These are phyloP conservation scores for Pseudomassariella vexata DNA, from an alignment of 2,329 filamentous ascomycete genomes.

Conservation along the genomic window DNA sequence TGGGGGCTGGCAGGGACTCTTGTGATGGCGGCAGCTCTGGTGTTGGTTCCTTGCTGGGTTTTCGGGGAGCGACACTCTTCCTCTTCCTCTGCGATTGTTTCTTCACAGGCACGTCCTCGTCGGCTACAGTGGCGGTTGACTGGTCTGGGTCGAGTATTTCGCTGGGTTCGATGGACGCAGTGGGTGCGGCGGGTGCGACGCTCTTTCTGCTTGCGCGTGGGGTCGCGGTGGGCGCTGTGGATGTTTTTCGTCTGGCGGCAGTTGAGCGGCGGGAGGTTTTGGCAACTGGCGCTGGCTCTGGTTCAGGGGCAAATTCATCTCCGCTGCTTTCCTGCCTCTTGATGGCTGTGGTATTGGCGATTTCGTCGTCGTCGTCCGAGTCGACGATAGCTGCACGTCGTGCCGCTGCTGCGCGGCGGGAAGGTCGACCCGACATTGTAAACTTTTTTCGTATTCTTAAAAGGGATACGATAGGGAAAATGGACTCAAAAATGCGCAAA, in stretches of 20 bases:
- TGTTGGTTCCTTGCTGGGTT: constrained; percentile 30
- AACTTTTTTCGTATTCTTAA: neutral
- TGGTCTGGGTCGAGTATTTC: constrained; percentile 54
- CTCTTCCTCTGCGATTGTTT: constrained; percentile 49
- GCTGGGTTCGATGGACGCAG: constrained; percentile 49
- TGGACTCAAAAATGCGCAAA: neutral
- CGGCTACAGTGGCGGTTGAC: constrained; percentile 23
- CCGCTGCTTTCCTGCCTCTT: constrained; percentile 58
- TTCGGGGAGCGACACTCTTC: constrained; percentile 48
- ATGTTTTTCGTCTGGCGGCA: constrained; percentile 22
- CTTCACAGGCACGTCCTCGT: constrained; percentile 22
- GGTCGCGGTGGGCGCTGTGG: constrained; percentile 40
- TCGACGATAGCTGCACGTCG: constrained; percentile 72
- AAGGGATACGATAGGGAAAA: neutral
- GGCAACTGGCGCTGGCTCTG: no score
- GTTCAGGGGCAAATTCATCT: constrained; percentile 75
- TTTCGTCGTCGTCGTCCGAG: constrained; percentile 69
- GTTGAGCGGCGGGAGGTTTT: constrained; percentile 44
- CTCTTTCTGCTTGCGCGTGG: constrained; percentile 33
- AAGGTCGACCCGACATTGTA: constrained; percentile 27
- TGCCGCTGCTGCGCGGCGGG: constrained; percentile 42
- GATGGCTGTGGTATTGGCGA: constrained; percentile 43
- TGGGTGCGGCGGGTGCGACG: constrained; percentile 22
- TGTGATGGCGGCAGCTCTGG: constrained; percentile 30
- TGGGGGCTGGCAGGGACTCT: constrained; percentile 40